Conservation (phyloP, 2,329 filamentous ascomycete genomes). For the Purpureocillium lavendulum region DNA sequence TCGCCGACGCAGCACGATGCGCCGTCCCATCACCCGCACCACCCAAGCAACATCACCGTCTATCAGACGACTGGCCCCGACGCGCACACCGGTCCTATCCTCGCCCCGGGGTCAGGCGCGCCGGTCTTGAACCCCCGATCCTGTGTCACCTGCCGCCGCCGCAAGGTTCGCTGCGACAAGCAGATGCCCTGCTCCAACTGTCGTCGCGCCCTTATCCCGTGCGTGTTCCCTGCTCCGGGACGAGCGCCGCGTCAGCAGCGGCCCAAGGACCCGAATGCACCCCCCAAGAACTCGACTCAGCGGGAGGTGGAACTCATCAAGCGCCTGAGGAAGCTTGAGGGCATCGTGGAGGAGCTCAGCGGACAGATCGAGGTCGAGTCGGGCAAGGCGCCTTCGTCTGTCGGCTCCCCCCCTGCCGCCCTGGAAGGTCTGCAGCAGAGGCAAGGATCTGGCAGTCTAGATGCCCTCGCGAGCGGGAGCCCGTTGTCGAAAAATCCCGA, state of each 20-base stretch:
- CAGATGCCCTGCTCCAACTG: slow-evolving; percentile 70
- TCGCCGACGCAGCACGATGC: slow-evolving; percentile 12
- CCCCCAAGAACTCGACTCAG: slow-evolving; percentile 49
- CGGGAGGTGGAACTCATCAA: slow-evolving; percentile 64
- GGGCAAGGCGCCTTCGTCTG: slow-evolving; percentile 19
- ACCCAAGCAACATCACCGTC: slow-evolving; percentile 25
- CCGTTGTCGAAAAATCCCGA: slow-evolving; percentile 16
- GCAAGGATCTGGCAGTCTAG: slow-evolving; percentile 5
- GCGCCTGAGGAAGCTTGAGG: slow-evolving; percentile 62
- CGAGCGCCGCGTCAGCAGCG: slow-evolving; percentile 61
- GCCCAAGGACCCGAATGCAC: slow-evolving; percentile 55
- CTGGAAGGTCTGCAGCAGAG: slow-evolving; percentile 6
- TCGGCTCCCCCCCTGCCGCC: slow-evolving; percentile 17
- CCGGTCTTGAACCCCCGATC: slow-evolving; percentile 37
- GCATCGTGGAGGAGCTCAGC: slow-evolving; percentile 64
- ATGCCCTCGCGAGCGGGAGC: slow-evolving; percentile 4
- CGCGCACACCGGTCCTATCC: slow-evolving; percentile 26
- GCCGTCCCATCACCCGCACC: slow-evolving; percentile 9
- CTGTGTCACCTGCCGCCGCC: slow-evolving; percentile 41
- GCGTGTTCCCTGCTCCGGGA: slow-evolving; percentile 66
- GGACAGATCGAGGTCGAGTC: slow-evolving; percentile 52
- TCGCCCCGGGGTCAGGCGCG: slow-evolving; percentile 20
- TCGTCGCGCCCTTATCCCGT: slow-evolving; percentile 60
- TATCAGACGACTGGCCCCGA: slow-evolving; percentile 31
- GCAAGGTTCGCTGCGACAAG: slow-evolving; percentile 74